phyloP scores from a whole-genome alignment of 305 asterid species.

The Nicotiana rustica region DNA sequence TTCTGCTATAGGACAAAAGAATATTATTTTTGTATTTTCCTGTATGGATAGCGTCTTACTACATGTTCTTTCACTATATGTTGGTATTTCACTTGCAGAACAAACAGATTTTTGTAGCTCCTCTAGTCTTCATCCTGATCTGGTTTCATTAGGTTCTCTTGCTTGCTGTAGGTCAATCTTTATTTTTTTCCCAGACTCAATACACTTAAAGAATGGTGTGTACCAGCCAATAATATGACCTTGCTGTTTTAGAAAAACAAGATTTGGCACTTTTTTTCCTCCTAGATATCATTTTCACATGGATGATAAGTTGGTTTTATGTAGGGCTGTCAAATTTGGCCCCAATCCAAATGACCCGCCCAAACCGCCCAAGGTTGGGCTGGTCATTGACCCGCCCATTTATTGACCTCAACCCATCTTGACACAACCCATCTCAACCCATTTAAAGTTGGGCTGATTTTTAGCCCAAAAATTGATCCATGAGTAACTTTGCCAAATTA shows the following conservation, averaged over 20 bases:
- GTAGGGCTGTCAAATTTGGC: neutral
- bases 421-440: too few relatives aligned
- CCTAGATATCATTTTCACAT: neutral
- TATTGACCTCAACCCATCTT: too few relatives aligned
- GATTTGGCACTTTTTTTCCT: neutral
- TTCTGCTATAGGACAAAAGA: neutral
- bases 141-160: slow-evolving; percentile 18
- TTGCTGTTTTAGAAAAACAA: neutral
- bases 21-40: neutral
- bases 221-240: neutral
- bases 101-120: neutral
- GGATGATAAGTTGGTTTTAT: slow-evolving; percentile 23
- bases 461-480: too few relatives aligned
- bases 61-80: neutral
- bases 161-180: neutral
- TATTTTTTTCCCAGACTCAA: neutral
- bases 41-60: neutral
- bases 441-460: too few relatives aligned
- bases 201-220: neutral
- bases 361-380: too few relatives aligned
- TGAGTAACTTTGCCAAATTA: too few relatives aligned
- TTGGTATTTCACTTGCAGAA: neutral
- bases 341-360: too few relatives aligned
- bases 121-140: neutral
- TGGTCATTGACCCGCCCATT: too few relatives aligned